Evolutionary conservation across 1,139 yeast species (phyloP), one percentile per base, ranked within the genome.

Genomic region (Scheffersomyces parashehatae): DNA sequence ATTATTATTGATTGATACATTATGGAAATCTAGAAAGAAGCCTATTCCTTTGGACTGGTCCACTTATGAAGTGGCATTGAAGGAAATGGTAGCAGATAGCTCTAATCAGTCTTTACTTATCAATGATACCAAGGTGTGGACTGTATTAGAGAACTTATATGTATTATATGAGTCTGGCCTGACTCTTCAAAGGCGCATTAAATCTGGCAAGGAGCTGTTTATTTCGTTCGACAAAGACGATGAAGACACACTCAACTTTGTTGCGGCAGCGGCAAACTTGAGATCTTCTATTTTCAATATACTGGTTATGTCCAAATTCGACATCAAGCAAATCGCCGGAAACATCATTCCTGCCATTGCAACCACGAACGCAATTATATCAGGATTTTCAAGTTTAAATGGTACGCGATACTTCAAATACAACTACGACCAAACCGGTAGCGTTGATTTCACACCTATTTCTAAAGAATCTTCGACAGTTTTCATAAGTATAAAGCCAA

Each of bases 261-360:
- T 95, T 5, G 86, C 83, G 3, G 82, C 97, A 0, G 85, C 98
- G 0, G 83, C 99, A 0, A 90, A 91, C 56, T 73, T 95, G 44
- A 77, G 99, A 51, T 83, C 95, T 0, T 62, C 60, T 37, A 77
- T 89, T 1, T 95, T 93, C 59, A 72, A 77, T 28, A 91, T 95
- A 48, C 87, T 83, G 28, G 58, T 73, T 44, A 85, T 87, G 60
- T 75, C 96, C 12, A 86, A 88, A 53, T 95, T 95, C 58, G 96
- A 89, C 50, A 81, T 88, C 51, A 95, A 95, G 62, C 82, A 95
- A 60, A 90, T 91, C 54, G 99, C 99, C 0, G 99, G 99, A 8
- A 93, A 93, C 62, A 95, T 95, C 56, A 93, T 95, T 40, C 99
- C 99, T 0, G 99, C 99, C 0, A 91, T 95, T 54, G 99, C 99